Evolutionary conservation across 345 rosid species (phyloP).

Genomic region (Hypericum perforatum): DNA sequence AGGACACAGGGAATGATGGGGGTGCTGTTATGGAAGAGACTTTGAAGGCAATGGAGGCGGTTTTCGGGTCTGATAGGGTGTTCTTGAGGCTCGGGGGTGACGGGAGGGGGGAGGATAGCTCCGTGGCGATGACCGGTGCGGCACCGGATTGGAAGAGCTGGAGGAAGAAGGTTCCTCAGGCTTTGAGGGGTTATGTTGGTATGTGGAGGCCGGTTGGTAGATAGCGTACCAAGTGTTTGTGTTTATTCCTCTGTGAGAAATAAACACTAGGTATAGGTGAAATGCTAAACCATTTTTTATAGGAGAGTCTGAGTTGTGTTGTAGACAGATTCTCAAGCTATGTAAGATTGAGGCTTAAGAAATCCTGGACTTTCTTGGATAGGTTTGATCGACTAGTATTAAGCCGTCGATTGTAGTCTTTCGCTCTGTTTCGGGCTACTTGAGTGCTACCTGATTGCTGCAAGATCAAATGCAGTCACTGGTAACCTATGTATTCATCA

Average conservation of each 20-base stretch:
- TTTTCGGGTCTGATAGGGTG: conserved; percentile 39
- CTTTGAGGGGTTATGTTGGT: conserved; percentile 46
- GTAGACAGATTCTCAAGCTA: no score
- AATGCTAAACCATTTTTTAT: background rate
- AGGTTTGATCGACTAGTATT: background rate
- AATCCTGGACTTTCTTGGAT: background rate
- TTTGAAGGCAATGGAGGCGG: conserved; percentile 49
- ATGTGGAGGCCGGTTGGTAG: conserved; percentile 46
- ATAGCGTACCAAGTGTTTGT: conserved; percentile 11
- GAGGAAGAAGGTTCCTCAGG: conserved; percentile 35
- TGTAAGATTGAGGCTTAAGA: background rate
- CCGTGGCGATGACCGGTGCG: conserved; percentile 55
- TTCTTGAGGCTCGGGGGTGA: conserved; percentile 38
- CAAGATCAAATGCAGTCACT: no score
- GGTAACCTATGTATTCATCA: no score
- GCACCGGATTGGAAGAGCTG: conserved; percentile 55
- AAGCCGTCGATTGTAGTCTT: background rate
- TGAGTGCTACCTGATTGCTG: background rate
- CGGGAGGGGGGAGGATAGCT: conserved; percentile 46
- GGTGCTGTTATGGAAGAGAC: conserved; percentile 62
- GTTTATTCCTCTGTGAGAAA: background rate
- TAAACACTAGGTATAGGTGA: background rate
- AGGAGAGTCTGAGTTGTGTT: no score
- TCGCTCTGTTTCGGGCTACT: background rate
- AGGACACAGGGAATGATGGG: conserved; percentile 55